Base-by-base conservation (phyloP, 352 stramenopile species). In the Globisporangium polare region DNA sequence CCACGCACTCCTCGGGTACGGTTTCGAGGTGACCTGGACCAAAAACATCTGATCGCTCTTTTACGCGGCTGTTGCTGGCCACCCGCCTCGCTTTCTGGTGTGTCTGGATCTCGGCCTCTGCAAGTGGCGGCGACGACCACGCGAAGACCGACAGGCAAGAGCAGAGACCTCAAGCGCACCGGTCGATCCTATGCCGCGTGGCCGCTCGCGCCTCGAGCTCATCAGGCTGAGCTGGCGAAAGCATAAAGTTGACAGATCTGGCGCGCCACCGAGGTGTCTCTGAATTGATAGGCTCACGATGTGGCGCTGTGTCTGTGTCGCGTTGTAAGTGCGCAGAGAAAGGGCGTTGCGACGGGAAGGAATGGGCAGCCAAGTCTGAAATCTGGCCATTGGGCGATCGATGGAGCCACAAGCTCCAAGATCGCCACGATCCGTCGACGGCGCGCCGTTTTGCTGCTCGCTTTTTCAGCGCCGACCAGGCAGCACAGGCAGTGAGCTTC, bases 391-490 rank as follows among this genome's bases (percentile, higher is more conserved):
- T 53, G 26, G 37, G 47, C 29, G 29, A 35, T 35, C n/a, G n/a
- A n/a, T n/a, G 29, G 29, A 35, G 29, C 1, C 29, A 35, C 29
- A 35, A 2, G 29, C n/a, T n/a, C n/a, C n/a, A 33, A 33, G 29
- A 15, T 15, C 33, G 15, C 29, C 27, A 55, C 49, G 27, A 55
- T 55, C 49, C 49, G 49, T 41, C 49, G 49, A 41, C 27, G 13
- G 49, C 20, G 26, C 2, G 15, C 27, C 29, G 9, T 35, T n/a
- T 31, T 20, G 45, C n/a, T 51, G 26, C 26, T 53, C 24, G 49
- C 49, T 55, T 41, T 55, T 41, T 55, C 49, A 55, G 49, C 49
- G 49, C 27, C 49, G 49, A 55, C 49, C 49, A n/a, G 5, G 49
- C 26, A 27, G 13, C 27, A 55, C 46, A 31, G 2, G 9, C 24